Percentiles rank a stretch among this genome's conserved stretches.
phyloP scores from a whole-genome alignment of 805 yeast species.

The Hanseniaspora jakobsenii region DNA sequence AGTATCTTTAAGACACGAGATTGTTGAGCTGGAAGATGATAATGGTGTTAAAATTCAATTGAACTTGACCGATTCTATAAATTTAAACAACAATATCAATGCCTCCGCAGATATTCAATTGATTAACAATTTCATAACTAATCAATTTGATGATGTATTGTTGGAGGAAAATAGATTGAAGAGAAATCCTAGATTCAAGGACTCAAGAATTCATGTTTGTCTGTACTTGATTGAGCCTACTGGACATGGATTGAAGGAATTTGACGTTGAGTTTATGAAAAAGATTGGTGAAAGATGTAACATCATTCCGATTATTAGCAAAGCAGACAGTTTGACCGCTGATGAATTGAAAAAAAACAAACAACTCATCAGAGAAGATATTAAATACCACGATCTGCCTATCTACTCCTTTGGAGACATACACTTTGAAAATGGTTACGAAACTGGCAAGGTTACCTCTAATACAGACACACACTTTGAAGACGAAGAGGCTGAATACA shows the following conservation, averaged over 20 bases:
- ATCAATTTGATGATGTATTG: slow-evolving; percentile 71
- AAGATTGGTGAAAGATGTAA: slow-evolving; percentile 69
- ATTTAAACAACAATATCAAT: slow-evolving; percentile 65
- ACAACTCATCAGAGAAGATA: slow-evolving; percentile 61
- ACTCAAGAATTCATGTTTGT: slow-evolving; percentile 67
- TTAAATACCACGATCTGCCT: slow-evolving; percentile 57
- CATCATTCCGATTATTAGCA: slow-evolving; percentile 74
- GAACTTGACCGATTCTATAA: slow-evolving; percentile 71
- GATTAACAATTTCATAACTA: slow-evolving; percentile 66
- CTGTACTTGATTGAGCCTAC: slow-evolving; percentile 72
- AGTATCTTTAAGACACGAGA: slow-evolving; percentile 59
- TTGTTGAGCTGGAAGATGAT: slow-evolving; percentile 73
- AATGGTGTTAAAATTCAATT: slow-evolving; percentile 73
- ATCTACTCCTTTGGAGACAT: slow-evolving; percentile 64
- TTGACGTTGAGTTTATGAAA: slow-evolving; percentile 70
- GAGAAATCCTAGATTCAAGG: slow-evolving; percentile 76
- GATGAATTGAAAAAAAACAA: slow-evolving; percentile 68
- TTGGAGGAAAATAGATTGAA: slow-evolving; percentile 71
- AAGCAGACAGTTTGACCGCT: slow-evolving; percentile 73
- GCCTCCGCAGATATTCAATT: slow-evolving; percentile 55
- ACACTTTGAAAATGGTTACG: too few species aligned
- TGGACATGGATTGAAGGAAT: slow-evolving; percentile 66
- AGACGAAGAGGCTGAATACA: slow-evolving; percentile 54
- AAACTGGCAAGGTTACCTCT: too few species aligned
- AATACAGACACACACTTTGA: slow-evolving; percentile 43